Evolutionary conservation across 148 eudicot genomes (phyloP).

Genomic region (Linanthus parryae): DNA sequence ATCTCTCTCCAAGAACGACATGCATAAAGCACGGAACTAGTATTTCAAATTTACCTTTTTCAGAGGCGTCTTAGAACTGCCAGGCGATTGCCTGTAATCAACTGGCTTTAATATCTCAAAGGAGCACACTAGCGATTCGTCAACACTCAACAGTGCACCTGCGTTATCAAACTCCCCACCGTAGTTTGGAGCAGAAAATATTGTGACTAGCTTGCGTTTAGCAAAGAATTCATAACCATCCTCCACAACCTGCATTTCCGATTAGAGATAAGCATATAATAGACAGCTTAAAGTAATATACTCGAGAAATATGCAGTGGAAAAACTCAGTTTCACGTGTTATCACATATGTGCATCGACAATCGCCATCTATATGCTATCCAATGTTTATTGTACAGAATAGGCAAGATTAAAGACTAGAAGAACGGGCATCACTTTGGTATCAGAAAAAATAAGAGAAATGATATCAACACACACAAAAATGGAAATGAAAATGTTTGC

Average conservation of each 20-base stretch:
- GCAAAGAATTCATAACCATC: slow-evolving; percentile 96
- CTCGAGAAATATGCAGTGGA: too few species aligned
- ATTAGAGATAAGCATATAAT: too few species aligned
- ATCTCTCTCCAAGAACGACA: background rate
- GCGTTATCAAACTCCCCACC: slow-evolving; percentile 96
- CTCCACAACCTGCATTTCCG: slow-evolving; percentile 71
- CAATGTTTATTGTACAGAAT: too few species aligned
- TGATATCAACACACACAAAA: too few species aligned
- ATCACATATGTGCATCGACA: too few species aligned
- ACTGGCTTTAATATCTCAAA: slow-evolving; percentile 77
- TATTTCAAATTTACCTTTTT: slow-evolving; percentile 50
- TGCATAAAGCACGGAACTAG: background rate
- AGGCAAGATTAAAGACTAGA: too few species aligned
- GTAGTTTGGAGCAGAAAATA: slow-evolving; percentile 94
- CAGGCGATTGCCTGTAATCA: slow-evolving; percentile 24
- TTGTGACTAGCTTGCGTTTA: slow-evolving; percentile 72
- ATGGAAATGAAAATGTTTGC: too few species aligned
- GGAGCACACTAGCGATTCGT: slow-evolving; percentile 62
- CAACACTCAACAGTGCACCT: slow-evolving; percentile 87
- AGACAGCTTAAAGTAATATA: too few species aligned
- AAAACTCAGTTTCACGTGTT: too few species aligned
- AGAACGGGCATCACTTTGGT: background rate
- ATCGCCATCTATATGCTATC: too few species aligned
- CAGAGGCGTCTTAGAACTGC: slow-evolving; percentile 52
- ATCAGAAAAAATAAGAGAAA: background rate